Base-by-base conservation (phyloP, 2,329 filamentous ascomycete genomes). In the Colletotrichum sansevieriae region DNA sequence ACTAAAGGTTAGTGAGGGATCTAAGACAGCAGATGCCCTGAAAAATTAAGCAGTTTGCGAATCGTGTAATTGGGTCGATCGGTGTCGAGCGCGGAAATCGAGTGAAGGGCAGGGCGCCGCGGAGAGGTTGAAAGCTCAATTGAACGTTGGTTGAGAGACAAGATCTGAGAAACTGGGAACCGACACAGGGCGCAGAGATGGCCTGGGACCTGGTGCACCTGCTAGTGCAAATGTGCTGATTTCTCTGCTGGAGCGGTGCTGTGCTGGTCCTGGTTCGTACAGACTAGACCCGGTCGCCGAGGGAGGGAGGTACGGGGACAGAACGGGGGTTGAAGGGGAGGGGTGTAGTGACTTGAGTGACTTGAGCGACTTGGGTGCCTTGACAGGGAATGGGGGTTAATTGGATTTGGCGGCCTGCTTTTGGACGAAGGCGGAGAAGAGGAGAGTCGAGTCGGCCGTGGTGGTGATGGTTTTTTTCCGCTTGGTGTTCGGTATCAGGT, bases 101-200 rank as follows among this genome's bases (percentile, higher is more conserved):
- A 61, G 62, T 22, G 33, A 54, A 43, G 22, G 44, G 39, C 18
- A 33, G n/a, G 49, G 29, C 29, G 29, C 15, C 22, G 47, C 37
- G 25, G 55, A 13, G 47, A 58, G 33, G 61, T 55, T 13, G 62
- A 47, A 57, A 41, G 43, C 55, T 65, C 66, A 60, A 69, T 69
- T 66, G 66, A 37, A 55, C 15, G 44, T 41, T 46, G 43, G 58
- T 66, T 43, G 49, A 65, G 62, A 60, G 62, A 60, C 55, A 44
- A 51, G 66, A 68, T 66, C 66, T 65, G n/a, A 60, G 66, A 58
- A 61, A 68, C 66, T 60, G 62, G 62, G 62, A 68, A 65, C 47
- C 44, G 55, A 41, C 55, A 55, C 62, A 68, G 62, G 66, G 66
- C 55, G 18, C 29, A 63, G 47, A 68, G 66, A 59, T 46, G 60